Evolutionary conservation across 768 basidiomycete genomes (phyloP).

Genomic region (Serendipita indica): DNA sequence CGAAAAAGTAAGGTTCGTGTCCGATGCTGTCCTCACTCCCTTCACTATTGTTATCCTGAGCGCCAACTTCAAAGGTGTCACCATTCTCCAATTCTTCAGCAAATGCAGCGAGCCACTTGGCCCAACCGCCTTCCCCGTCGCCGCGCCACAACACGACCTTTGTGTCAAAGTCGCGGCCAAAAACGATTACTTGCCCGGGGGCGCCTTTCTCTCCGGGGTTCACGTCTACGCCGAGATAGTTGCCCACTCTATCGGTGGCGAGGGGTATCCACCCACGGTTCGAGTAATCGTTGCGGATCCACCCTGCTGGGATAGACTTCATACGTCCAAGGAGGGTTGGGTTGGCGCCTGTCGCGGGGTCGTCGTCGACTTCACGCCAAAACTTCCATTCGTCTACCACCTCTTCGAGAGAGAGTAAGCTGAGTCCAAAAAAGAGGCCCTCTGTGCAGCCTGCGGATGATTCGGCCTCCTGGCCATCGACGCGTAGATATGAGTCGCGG

Average conservation of each 20-base stretch:
- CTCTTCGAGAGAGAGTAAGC: conserved; percentile 82
- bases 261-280: conserved; percentile 95
- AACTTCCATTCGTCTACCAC: conserved; percentile 92
- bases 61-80: conserved; percentile 73
- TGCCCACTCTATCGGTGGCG: conserved; percentile 83
- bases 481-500: conserved; percentile 76
- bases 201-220: conserved; percentile 65
- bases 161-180: conserved; percentile 97
- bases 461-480: conserved; percentile 90
- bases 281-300: conserved; percentile 82
- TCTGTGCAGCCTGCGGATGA: conserved; percentile 75
- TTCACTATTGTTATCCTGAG: conserved; percentile 40
- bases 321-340: conserved; percentile 52
- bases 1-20: conserved; percentile 76
- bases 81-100: conserved; percentile 85
- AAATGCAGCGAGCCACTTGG: conserved; percentile 79
- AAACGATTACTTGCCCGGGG: conserved; percentile 89
- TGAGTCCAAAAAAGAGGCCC: conserved; percentile 91
- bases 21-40: conserved; percentile 74
- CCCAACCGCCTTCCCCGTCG: conserved; percentile 87
- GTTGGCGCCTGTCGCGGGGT: conserved; percentile 75
- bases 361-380: conserved; percentile 88
- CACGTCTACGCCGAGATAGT: conserved; percentile 92
- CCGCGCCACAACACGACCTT: conserved; percentile 92
- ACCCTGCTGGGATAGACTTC: conserved; percentile 79